phyloP scores from a whole-genome alignment of 768 basidiomycete species.

The Hygrocybe punicea region DNA sequence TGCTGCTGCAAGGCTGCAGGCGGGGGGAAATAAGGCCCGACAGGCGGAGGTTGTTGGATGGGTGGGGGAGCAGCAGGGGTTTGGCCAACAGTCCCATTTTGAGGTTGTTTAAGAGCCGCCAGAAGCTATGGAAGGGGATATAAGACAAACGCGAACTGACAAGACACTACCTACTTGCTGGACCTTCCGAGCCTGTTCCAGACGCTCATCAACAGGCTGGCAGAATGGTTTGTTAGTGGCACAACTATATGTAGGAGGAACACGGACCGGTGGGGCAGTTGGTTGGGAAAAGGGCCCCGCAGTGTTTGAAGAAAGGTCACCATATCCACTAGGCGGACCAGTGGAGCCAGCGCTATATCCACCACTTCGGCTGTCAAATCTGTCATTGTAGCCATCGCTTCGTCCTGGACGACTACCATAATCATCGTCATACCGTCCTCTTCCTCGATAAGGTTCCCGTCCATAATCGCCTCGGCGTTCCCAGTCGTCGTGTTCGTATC shows the following conservation, averaged over 20 bases:
- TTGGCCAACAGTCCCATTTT: constrained; percentile 37
- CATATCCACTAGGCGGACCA: constrained; percentile 19
- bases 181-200: constrained; percentile 85
- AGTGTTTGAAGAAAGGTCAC: constrained; percentile 26
- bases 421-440: constrained; percentile 34
- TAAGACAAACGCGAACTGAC: constrained; percentile 1
- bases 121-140: constrained; percentile 43
- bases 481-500: constrained; percentile 42
- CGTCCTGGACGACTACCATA: constrained; percentile 39
- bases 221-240: constrained; percentile 2
- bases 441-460: constrained; percentile 47
- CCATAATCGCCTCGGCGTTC: constrained; percentile 47
- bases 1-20: constrained; percentile 30
- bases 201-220: constrained; percentile 66
- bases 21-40: constrained; percentile 44
- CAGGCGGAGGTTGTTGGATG: constrained; percentile 34
- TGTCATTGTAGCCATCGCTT: constrained; percentile 39
- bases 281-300: constrained; percentile 12
- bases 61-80: constrained; percentile 37
- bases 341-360: constrained; percentile 24
- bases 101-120: constrained; percentile 75
- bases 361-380: constrained; percentile 41
- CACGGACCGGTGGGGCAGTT: constrained; percentile 18
- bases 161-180: constrained; percentile 53
- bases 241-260: constrained; percentile 8